A percentile compares a stretch with the other conserved stretches of the same genome.
phyloP scores from a whole-genome alignment of 2,329 filamentous ascomycete species.

The Microsporum canis region DNA sequence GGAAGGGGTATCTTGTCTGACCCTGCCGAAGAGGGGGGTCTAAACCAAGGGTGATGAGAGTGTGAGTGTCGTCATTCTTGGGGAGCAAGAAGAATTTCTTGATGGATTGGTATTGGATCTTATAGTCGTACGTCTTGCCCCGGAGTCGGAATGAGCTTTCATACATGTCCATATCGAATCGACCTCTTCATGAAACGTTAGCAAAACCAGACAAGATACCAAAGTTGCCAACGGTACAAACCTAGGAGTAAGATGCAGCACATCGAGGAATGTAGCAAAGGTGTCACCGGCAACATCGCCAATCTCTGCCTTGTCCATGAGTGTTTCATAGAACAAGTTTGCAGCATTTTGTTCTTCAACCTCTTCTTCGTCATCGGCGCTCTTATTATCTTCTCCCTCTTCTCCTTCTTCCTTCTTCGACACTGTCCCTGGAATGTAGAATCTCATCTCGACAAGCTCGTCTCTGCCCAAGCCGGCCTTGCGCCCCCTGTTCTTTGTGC shows the following conservation, averaged over 20 bases:
- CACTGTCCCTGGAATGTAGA: slow-evolving; percentile 90
- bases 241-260: slow-evolving; percentile 92
- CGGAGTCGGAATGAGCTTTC: slow-evolving; percentile 92
- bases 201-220: slow-evolving; percentile 16
- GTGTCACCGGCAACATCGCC: slow-evolving; percentile 98
- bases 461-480: slow-evolving; percentile 83
- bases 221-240: slow-evolving; percentile 29
- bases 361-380: slow-evolving; percentile 35
- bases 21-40: slow-evolving; percentile 93
- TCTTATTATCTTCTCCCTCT: slow-evolving; percentile 58
- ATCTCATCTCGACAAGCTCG: slow-evolving; percentile 95
- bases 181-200: slow-evolving; percentile 53
- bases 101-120: slow-evolving; percentile 94
- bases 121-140: slow-evolving; percentile 99
- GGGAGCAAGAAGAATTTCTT: slow-evolving; percentile 99
- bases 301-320: slow-evolving; percentile 98
- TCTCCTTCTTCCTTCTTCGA: slow-evolving; percentile 55
- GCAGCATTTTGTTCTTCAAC: slow-evolving; percentile 86
- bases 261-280: slow-evolving; percentile 92
- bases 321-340: slow-evolving; percentile 92
- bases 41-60: slow-evolving; percentile 84
- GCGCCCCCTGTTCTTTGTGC: slow-evolving; percentile 63
- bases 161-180: slow-evolving; percentile 99
- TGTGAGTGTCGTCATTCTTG: slow-evolving; percentile 96
- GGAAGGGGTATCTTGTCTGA: slow-evolving; percentile 93